Base-by-base conservation (phyloP, 1,284 basidiomycete genomes). In the Bjerkandera adusta region DNA sequence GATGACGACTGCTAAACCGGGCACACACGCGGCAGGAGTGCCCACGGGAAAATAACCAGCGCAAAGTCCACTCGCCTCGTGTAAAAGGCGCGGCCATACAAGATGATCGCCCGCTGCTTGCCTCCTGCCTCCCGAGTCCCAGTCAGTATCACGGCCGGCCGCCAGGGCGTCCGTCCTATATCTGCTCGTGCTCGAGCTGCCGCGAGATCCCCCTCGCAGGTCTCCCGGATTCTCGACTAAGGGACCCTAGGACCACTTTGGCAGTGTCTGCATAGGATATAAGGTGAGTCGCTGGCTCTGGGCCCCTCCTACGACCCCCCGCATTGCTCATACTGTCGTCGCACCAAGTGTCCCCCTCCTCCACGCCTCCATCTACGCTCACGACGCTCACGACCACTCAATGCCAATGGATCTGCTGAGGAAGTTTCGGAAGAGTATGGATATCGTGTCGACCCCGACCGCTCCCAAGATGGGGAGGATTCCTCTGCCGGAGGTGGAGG, bases 131-230 rank as follows among this genome's bases (percentile, higher is more conserved):
- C 36, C 36, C 45, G 45, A 51, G 42, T 50, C 54, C 57, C 53
- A 47, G 49, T 47, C 52, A 47, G 50, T 45, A 45, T 50, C 38
- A 51, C 47, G 57, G 54, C 49, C 38, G 49, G 57, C 57, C 30
- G 52, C 54, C 44, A 57, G 61, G 61, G 52, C 61, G 61, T 59
- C 59, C 56, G 59, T 59, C 58, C 57, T 55, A 58, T 60, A 62
- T 59, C 60, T 60, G 61, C 58, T 55, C 60, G 44, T 51, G 40
- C 55, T 57, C 58, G 57, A 53, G 56, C 46, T 57, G 56, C 52
- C 54, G 59, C 22, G 52, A 56, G 55, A 54, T 53, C 30, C 44
- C 33, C 53, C 46, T 48, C 43, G 48, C 48, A 43, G 48, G 51
- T 49, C 50, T 50, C 36, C 43, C 47, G 45, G 46, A n/a, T n/a